Conservation (phyloP, 805 yeast species). For the Nakazawaea pomicola region DNA sequence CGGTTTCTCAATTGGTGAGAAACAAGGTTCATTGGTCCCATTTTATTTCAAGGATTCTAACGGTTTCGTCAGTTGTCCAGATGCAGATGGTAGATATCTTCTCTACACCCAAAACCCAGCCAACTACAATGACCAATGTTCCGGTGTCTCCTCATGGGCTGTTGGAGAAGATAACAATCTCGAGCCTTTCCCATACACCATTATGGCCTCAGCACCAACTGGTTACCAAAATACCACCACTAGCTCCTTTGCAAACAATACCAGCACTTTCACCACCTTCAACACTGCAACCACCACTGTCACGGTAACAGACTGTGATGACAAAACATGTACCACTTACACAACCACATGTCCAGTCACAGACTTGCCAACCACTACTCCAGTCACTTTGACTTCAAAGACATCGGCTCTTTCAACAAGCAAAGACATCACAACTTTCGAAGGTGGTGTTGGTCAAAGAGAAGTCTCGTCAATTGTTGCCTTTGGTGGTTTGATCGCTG, state of each 20-base stretch:
- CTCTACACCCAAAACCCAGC: conserved; percentile 6
- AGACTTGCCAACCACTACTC: background rate
- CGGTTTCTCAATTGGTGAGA: conserved; percentile 9
- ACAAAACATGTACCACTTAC: conserved; percentile 12
- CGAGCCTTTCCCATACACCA: background rate
- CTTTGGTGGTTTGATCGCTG: conserved; percentile 6
- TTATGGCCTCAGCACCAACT: background rate
- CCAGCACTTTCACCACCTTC: conserved; percentile 16
- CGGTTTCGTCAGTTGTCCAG: conserved; percentile 7
- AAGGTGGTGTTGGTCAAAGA: conserved; percentile 3
- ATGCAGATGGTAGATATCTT: conserved; percentile 2
- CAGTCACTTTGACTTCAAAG: background rate
- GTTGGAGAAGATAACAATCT: background rate
- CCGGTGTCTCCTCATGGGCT: conserved; percentile 8
- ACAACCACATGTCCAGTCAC: conserved; percentile 1
- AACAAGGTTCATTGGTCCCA: conserved; percentile 6
- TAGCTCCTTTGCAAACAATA: background rate
- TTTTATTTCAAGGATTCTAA: conserved; percentile 7
- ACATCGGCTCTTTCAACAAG: background rate
- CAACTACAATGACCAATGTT: conserved; percentile 3
- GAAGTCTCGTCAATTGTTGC: conserved; percentile 4
- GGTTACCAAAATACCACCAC: background rate
- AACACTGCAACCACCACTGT: conserved; percentile 21
- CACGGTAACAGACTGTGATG: conserved; percentile 23
- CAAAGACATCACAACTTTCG: background rate